A percentile compares a stretch with the other conserved stretches of the same genome.
Evolutionary conservation across 768 basidiomycete species (phyloP).

Genomic region (Tricholoma sp.): DNA sequence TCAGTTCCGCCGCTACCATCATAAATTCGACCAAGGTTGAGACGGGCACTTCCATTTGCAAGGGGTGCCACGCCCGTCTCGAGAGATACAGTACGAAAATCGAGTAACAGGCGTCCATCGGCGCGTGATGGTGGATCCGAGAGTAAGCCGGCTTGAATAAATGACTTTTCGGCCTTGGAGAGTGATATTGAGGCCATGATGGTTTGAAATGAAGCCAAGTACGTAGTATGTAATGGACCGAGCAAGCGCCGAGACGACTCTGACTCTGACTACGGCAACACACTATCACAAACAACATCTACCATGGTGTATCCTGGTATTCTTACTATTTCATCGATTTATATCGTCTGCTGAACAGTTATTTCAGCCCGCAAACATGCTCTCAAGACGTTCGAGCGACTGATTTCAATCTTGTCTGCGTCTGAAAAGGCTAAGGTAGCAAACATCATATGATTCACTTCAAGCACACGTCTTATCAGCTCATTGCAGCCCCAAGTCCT

Average conservation of each 20-base stretch:
- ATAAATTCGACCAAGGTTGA: constrained; percentile 61
- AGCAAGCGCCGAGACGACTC: no score
- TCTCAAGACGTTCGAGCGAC: constrained; percentile 45
- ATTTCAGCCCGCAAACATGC: constrained; percentile 47
- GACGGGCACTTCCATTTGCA: constrained; percentile 78
- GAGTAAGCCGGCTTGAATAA: constrained; percentile 62
- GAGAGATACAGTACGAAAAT: constrained; percentile 66
- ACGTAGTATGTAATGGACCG: no score
- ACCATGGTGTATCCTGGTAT: constrained; percentile 29
- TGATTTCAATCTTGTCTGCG: constrained; percentile 44
- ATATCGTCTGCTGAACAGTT: background rate
- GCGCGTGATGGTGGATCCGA: constrained; percentile 59
- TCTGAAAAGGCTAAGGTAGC: constrained; percentile 50
- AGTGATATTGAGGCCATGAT: constrained; percentile 23
- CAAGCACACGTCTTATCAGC: background rate
- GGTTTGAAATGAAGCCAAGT: no score
- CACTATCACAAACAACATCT: no score
- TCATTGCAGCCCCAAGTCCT: constrained; percentile 58
- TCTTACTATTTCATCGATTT: background rate
- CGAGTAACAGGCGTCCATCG: constrained; percentile 66
- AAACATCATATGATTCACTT: background rate
- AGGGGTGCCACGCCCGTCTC: constrained; percentile 77
- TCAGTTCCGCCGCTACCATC: constrained; percentile 68
- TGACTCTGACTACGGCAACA: no score
- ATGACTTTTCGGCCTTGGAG: constrained; percentile 79